Conservation (phyloP, 2,329 filamentous ascomycete genomes). For the Penicillium griseofulvum region DNA sequence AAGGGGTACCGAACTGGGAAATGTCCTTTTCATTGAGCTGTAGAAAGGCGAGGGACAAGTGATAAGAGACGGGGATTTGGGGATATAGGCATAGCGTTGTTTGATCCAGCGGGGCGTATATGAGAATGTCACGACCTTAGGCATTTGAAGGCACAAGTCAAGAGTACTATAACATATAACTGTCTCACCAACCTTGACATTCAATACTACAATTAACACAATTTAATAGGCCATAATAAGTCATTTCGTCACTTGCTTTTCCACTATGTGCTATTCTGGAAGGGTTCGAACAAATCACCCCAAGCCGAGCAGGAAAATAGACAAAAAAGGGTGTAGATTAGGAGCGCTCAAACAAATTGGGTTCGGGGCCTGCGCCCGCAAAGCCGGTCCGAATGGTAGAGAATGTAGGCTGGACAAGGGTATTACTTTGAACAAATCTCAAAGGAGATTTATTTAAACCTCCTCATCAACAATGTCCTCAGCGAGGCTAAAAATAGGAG, state of each 20-base stretch:
- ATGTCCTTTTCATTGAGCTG: conserved; percentile 48
- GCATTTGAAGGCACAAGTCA: neutral
- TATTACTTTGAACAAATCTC: conserved; percentile 39
- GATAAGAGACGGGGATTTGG: too few species aligned
- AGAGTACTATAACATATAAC: neutral
- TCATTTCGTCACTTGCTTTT: conserved; percentile 30
- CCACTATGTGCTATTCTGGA: conserved; percentile 36
- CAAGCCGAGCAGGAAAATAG: conserved; percentile 30
- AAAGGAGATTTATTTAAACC: conserved; percentile 55
- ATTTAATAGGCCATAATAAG: neutral
- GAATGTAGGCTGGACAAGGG: conserved; percentile 37
- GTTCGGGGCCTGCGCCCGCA: conserved; percentile 24
- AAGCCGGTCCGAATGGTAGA: conserved; percentile 25
- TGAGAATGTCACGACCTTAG: neutral
- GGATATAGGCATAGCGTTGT: neutral
- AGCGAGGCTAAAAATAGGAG: conserved; percentile 44
- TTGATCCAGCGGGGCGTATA: neutral
- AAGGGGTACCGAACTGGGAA: conserved; percentile 43
- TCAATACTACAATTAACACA: neutral
- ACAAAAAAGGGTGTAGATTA: conserved; percentile 35
- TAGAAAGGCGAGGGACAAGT: neutral
- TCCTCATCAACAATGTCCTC: conserved; percentile 76
- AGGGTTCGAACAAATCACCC: conserved; percentile 19
- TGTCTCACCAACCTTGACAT: neutral
- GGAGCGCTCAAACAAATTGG: conserved; percentile 39